Evolutionary conservation across 2,329 filamentous ascomycete species (phyloP).

Genomic region (Ophiosphaerella narmari): DNA sequence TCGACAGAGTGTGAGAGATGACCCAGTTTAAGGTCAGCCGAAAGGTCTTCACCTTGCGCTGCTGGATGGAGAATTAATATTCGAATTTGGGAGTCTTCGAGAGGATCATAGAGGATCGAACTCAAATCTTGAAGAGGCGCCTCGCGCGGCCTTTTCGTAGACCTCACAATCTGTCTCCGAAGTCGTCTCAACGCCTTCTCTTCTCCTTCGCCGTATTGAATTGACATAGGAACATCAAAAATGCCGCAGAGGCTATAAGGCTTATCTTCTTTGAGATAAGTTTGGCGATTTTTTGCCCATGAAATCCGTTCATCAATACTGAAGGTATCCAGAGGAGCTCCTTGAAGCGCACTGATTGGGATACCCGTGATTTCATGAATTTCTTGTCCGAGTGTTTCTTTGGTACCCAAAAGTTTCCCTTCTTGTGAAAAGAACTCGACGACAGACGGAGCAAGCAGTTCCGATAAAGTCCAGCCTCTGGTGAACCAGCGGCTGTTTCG

Average conservation of each 20-base stretch:
- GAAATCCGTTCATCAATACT: conserved; percentile 18
- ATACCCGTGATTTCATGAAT: conserved; percentile 20
- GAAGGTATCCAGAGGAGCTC: conserved; percentile 20
- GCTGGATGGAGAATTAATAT: background rate
- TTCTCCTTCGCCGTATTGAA: conserved; percentile 23
- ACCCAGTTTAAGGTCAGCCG: background rate
- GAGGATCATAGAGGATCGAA: background rate
- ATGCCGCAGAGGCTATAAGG: conserved; percentile 22
- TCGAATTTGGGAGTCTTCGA: background rate
- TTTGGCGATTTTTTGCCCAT: conserved; percentile 26
- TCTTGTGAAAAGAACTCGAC: conserved; percentile 22
- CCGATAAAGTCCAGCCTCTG: conserved; percentile 16
- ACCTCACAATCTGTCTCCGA: background rate
- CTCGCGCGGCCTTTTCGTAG: too few relatives aligned
- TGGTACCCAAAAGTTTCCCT: conserved; percentile 12
- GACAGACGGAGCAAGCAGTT: conserved; percentile 12
- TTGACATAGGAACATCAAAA: conserved; percentile 22
- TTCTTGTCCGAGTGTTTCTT: conserved; percentile 14
- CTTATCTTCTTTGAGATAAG: conserved; percentile 21
- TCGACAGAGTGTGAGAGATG: background rate
- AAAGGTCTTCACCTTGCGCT: background rate
- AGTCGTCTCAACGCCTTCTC: conserved; percentile 18
- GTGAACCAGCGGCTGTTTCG: conserved; percentile 18
- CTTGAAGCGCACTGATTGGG: conserved; percentile 14
- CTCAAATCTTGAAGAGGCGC: too few relatives aligned